Evolutionary conservation across 1,284 basidiomycete species (phyloP).

Genomic region (Termitomyces sp.): DNA sequence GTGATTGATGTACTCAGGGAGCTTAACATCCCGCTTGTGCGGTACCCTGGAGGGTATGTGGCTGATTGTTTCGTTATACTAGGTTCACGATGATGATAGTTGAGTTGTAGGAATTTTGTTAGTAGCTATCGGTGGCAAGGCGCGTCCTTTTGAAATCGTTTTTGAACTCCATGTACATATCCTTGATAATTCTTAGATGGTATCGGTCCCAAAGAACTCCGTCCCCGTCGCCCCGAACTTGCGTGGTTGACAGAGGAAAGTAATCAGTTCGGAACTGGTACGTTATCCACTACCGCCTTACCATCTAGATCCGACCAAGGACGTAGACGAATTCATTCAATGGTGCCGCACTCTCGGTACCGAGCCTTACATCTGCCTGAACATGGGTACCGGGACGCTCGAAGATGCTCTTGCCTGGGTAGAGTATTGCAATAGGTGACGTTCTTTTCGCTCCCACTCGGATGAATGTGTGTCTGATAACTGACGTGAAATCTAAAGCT

Average conservation of each 20-base stretch:
- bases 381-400: conserved; percentile 62
- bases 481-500: conserved; percentile 15
- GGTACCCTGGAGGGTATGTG: conserved; percentile 53
- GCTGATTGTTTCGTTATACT: neutral
- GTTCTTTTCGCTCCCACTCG: neutral
- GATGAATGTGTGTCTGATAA: neutral
- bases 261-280: conserved; percentile 59
- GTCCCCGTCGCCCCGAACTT: conserved; percentile 57
- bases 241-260: conserved; percentile 62
- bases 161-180: too few species aligned
- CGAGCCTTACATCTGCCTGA: conserved; percentile 61
- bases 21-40: conserved; percentile 50
- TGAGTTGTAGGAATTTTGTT: neutral
- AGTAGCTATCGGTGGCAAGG: conserved; percentile 52
- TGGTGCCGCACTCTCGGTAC: conserved; percentile 45
- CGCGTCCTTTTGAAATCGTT: neutral
- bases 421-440: conserved; percentile 58
- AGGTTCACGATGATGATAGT: too few species aligned
- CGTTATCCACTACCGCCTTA: neutral
- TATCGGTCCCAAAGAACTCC: conserved; percentile 46
- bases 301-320: neutral
- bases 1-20: conserved; percentile 49
- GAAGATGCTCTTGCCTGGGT: conserved; percentile 64
- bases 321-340: conserved; percentile 35
- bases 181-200: conserved; percentile 34